Base-by-base conservation (phyloP, 2,329 filamentous ascomycete species). In the Aspergillus aculeatus region DNA sequence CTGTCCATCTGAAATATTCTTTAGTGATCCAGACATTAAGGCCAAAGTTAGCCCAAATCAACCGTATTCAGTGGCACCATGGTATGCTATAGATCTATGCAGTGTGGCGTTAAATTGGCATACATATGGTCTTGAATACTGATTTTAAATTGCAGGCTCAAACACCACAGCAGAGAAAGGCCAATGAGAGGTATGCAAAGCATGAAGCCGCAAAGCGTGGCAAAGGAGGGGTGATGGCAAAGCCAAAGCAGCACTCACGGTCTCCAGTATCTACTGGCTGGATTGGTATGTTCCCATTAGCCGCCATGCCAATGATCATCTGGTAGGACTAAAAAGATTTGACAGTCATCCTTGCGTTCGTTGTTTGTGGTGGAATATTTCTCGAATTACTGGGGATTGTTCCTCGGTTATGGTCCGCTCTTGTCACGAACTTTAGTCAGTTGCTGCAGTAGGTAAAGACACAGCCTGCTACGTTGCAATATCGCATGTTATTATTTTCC, bases 151-250 rank as follows among this genome's bases (percentile, higher is more conserved):
- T 24, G 47, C 54, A 86, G 84, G 83, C 81, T 26, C 86, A 88
- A 83, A 89, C 86, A 64, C 86, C 86, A 31, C 82, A 86, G 71
- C 86, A 89, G 77, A 84, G 85, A 62, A 81, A 81, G 67, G 86
- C 86, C 48, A 89, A 89, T 73, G 83, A 84, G 61, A 81, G 79
- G 64, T 88, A 82, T 69, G 86, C 86, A 55, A 82, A 82, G 66
- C 74, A 78, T 62, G 84, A 88, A 70, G 83, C 83, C 64, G 78
- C 80, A 61, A 87, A 86, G 73, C 83, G 85, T 73, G 86, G 86
- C 62, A 85, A 83, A 72, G 75, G 74, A 49, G 76, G 80, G 63
- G 66, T 69, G 24, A 70, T 73, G 9, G 68, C 77, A 54, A 81
- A 82, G 70, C 71, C 77, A 62, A 81, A 82, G 69, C 77, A 81